Evolutionary conservation across 495 filamentous ascomycete species (phyloP).

Genomic region (Thermothielavioides terrestris): DNA sequence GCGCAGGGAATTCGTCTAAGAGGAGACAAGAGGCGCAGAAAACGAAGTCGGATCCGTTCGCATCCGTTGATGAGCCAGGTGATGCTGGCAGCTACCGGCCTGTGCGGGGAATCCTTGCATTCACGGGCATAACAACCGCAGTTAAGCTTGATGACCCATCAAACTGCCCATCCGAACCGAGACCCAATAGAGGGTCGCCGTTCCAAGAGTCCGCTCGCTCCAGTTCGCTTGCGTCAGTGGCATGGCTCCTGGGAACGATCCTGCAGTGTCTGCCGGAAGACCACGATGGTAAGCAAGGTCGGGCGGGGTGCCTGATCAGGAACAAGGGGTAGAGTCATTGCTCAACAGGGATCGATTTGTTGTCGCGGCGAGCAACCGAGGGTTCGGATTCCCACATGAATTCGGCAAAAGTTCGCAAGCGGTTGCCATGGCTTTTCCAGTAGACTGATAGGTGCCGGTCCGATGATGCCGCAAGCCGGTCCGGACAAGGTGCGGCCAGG

Average conservation of each 20-base stretch:
- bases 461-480: background rate
- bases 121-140: background rate
- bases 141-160: background rate
- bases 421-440: background rate
- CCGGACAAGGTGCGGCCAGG: background rate
- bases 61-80: background rate
- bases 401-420: background rate
- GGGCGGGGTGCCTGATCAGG: background rate
- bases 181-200: background rate
- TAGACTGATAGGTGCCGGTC: background rate
- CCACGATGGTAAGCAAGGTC: background rate
- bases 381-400: background rate
- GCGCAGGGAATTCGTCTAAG: background rate
- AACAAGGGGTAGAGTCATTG: background rate
- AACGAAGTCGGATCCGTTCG: too few relatives aligned
- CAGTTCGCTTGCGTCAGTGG: background rate
- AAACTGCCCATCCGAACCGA: background rate
- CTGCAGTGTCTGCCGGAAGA: background rate
- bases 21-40: background rate
- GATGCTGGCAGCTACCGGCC: background rate
- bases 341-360: background rate
- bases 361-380: background rate
- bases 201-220: background rate
- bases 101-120: background rate
- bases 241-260: background rate